Evolutionary conservation across 352 stramenopile species (phyloP), one percentile per base, ranked within the genome.

Genomic region (Hyaloperonospora arabidopsidis): DNA sequence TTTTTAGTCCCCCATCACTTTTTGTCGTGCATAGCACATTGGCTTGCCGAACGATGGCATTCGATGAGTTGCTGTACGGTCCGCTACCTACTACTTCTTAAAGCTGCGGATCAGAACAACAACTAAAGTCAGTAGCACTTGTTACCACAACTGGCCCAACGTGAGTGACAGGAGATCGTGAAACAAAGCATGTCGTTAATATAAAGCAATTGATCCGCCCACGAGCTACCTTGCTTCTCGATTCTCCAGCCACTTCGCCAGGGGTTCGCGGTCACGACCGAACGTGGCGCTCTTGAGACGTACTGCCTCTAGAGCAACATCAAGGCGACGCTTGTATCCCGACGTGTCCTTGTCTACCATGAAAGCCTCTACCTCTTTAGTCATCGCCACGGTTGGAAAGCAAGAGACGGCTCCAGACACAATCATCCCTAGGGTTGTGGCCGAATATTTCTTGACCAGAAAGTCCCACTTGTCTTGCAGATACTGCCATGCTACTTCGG

Each of bases 401-500:
- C 57, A 48, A 19, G 35, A 45, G 10, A 89, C 70, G 12, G 73
- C 53, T 5, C 54, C 46, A 28, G 46, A 70, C 12, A 88, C 57
- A 32, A 89, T 64, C 0, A 21, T 54, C 2, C 81, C 76, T 5
- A 87, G 22, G 46, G 67, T 74, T 57, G 79, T 72, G 2, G 69
- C 60, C 23, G 79, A 87, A 45, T 86, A 78, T 39, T 85, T 84
- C 28, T 78, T 71, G 3, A 46, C 50, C 53, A 92, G 43, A 7
- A 60, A 41, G 12, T 84, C 76, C 68, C 79, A 90, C 40, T 91
- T 67, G 43, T 72, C 71, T 47, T 84, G 67, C 19, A 90, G 41
- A 49, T 74, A 92, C 18, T 79, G 50, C 84, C 84, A 95, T 28
- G 70, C 71, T 32, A 88, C 57, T 32, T 80, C 62, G 1, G 48